A percentile compares a stretch with the other conserved stretches of the same genome.
Evolutionary conservation across 2,329 filamentous ascomycete genomes (phyloP).

Genomic region (Sclerotinia nivalis): DNA sequence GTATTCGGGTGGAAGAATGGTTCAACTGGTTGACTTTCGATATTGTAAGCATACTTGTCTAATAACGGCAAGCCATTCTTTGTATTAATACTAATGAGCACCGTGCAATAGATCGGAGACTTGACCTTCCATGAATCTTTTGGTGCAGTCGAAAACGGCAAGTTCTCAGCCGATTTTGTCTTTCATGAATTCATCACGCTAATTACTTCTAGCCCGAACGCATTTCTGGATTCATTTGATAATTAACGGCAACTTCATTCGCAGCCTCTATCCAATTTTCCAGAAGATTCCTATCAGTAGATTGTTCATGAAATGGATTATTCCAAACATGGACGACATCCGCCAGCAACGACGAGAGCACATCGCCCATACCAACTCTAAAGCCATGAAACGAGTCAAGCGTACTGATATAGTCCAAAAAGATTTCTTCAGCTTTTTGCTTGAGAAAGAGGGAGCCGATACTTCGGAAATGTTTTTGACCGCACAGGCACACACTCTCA

Average conservation of each 20-base stretch:
- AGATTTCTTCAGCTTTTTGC: slow-evolving; percentile 15
- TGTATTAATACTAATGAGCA: background rate
- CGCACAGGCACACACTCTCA: slow-evolving; percentile 12
- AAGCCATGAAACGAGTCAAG: background rate
- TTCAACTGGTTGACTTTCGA: slow-evolving; percentile 20
- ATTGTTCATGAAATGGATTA: slow-evolving; percentile 1
- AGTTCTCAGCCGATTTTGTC: background rate
- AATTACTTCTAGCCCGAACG: background rate
- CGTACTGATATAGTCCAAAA: background rate
- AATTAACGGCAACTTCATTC: slow-evolving; percentile 8
- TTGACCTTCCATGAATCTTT: slow-evolving; percentile 12
- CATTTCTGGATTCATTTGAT: slow-evolving; percentile 12
- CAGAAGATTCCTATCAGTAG: slow-evolving; percentile 8
- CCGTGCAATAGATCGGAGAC: background rate
- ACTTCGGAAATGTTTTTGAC: slow-evolving; percentile 3
- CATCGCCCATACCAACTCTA: slow-evolving; percentile 4
- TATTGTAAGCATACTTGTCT: background rate
- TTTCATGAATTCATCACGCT: background rate
- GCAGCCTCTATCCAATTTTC: slow-evolving; percentile 3
- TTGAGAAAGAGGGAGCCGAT: background rate
- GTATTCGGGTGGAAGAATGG: slow-evolving; percentile 12
- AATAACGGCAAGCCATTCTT: background rate
- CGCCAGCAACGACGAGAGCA: slow-evolving; percentile 4
- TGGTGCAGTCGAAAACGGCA: slow-evolving; percentile 9
- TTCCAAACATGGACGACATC: slow-evolving; percentile 11